Evolutionary conservation across 2,329 filamentous ascomycete species (phyloP).

Genomic region (Emergomyces orientalis): DNA sequence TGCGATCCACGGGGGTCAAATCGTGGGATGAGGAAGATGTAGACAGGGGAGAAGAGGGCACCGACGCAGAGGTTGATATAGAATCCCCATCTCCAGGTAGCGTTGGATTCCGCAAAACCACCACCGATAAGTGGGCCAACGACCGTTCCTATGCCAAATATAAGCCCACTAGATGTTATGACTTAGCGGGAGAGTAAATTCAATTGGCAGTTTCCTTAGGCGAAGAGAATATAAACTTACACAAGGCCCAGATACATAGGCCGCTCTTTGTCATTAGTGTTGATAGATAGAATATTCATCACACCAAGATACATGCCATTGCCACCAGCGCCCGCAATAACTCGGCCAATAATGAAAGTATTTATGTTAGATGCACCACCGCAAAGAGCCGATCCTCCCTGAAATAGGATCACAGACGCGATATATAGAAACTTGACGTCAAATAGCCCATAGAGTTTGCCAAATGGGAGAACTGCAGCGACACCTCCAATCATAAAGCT

Average conservation of each 20-base stretch:
- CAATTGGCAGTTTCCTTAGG: slow-evolving; percentile 15
- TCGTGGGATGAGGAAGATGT: slow-evolving; percentile 35
- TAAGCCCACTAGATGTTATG: slow-evolving; percentile 27
- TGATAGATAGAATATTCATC: slow-evolving; percentile 7
- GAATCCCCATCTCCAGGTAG: slow-evolving; percentile 28
- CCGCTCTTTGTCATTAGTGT: slow-evolving; percentile 35
- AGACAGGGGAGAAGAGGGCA: slow-evolving; percentile 35
- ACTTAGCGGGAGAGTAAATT: slow-evolving; percentile 22
- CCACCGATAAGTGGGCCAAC: slow-evolving; percentile 35
- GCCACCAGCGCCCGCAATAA: slow-evolving; percentile 27
- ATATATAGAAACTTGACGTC: slow-evolving; percentile 39
- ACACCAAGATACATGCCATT: slow-evolving; percentile 26
- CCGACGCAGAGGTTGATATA: slow-evolving; percentile 48
- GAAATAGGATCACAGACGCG: slow-evolving; percentile 22
- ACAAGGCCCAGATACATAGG: slow-evolving; percentile 32
- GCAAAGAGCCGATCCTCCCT: slow-evolving; percentile 31
- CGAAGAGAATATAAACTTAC: slow-evolving; percentile 21
- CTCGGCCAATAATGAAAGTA: slow-evolving; percentile 40
- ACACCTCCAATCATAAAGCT: slow-evolving; percentile 37
- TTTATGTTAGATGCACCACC: slow-evolving; percentile 39
- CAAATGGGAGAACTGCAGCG: slow-evolving; percentile 31
- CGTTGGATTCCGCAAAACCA: slow-evolving; percentile 23
- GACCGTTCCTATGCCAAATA: slow-evolving; percentile 31
- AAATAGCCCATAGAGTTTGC: slow-evolving; percentile 36
- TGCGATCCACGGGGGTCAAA: slow-evolving; percentile 17